Base-by-base conservation (phyloP, 495 filamentous ascomycete species). In the Aspergillus saccharolyticus region DNA sequence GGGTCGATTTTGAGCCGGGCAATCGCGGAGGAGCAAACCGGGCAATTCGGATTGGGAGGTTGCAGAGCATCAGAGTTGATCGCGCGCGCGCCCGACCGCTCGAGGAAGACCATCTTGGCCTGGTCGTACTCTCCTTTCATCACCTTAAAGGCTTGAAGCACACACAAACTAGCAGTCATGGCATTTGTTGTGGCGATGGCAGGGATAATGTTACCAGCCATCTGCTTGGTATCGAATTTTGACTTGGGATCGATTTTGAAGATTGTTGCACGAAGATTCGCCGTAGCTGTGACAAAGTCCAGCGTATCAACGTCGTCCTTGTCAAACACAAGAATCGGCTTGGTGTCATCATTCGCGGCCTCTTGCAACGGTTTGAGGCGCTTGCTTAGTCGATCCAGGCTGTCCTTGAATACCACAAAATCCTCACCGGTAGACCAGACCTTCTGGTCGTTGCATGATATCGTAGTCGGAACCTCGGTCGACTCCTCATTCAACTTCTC, bases 141-240 rank as follows among this genome's bases (percentile, higher is more conserved):
- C 39, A 97, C 89, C 70, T 96, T 97, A 76, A 96, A 91, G 1
- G 91, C 85, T 70, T 99, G 89, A 7, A 99, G 75, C 4, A 97
- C 94, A 67, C 91, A 97, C 21, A 99, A 79, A 15, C 89, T 87
- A 14, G 94, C 94, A 4, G 92, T 94, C 71, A 97, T 95, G 14
- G 95, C 94, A 68, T 99, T 99, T 0, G 94, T 97, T 0, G 94
- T 99, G 1, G 94, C 94, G 69, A 99, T 99, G 3, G 94, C 95
- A 0, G 94, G 94, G 55, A 99, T 97, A 64, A 99, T 99, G 64
- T 97, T 97, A 52, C 94, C 94, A 21, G 94, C 94, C 91, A 97
- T 99, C 73, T 97, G 90, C 69, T 99, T 99, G 62, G 93, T 92
- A 66, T 97, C 91, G 59, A 97, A 99, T 53, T 96, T 91, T 6